A percentile compares a stretch with the other conserved stretches of the same genome.
phyloP scores from a whole-genome alignment of 1,284 basidiomycete species.

The Puccinia coronata region DNA sequence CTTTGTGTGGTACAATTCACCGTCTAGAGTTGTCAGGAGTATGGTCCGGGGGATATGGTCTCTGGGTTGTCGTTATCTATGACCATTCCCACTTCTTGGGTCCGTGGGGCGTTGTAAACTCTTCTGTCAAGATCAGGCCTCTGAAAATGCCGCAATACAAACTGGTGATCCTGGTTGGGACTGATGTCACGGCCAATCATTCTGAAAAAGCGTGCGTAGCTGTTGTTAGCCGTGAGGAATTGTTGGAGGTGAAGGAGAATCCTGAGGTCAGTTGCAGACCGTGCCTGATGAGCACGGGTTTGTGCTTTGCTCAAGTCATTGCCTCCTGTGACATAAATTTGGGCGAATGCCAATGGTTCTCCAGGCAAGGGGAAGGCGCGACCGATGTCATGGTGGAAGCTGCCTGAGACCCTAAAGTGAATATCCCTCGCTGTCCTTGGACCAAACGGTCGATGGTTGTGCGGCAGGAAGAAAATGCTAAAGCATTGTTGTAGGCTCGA shows the following conservation, averaged over 20 bases:
- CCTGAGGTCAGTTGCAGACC: not conserved
- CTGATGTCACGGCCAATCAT: no score
- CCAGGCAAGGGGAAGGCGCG: not conserved
- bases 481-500: not conserved
- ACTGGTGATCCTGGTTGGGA: not conserved
- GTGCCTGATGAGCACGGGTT: not conserved
- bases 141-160: not conserved
- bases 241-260: not conserved
- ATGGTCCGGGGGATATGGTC: not conserved
- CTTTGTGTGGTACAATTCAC: not conserved
- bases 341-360: not conserved
- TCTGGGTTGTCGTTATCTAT: not conserved
- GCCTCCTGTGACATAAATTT: constrained; percentile 17
- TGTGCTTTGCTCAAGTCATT: not conserved
- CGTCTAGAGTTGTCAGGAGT: not conserved
- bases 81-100: not conserved
- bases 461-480: not conserved
- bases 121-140: not conserved
- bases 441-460: not conserved
- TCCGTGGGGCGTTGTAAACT: not conserved
- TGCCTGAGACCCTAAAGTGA: constrained; percentile 8
- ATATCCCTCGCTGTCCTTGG: not conserved
- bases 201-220: not conserved
- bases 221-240: not conserved
- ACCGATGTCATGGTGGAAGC: not conserved